Percentiles rank a stretch among this genome's conserved stretches.
phyloP scores from a whole-genome alignment of 1,139 yeast genomes.

The Suhomyces maxii region DNA sequence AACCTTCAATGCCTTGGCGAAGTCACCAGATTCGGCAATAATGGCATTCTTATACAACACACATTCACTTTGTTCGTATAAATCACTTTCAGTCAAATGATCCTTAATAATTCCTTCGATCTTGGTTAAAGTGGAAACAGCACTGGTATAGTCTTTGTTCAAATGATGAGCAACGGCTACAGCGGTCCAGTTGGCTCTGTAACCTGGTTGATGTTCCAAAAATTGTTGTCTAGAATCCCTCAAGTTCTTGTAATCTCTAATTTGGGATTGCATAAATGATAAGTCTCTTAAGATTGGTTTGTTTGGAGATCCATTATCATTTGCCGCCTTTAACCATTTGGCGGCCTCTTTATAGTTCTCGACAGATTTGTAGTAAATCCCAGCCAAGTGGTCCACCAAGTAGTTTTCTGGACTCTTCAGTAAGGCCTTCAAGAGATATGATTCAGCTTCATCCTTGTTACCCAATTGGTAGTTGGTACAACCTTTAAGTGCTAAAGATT shows the following conservation, averaged over 20 bases:
- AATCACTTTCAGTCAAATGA: conserved; percentile 64
- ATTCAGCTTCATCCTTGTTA: conserved; percentile 64
- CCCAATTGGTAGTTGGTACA: conserved; percentile 55
- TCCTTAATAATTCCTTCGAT: conserved; percentile 75
- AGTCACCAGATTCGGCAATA: conserved; percentile 64
- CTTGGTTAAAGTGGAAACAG: conserved; percentile 69
- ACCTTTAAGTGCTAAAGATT: conserved; percentile 84
- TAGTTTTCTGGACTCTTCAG: conserved; percentile 59
- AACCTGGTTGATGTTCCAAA: conserved; percentile 78
- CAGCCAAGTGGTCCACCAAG: conserved; percentile 81
- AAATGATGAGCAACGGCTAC: conserved; percentile 85
- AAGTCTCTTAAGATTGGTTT: conserved; percentile 80
- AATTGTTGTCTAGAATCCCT: conserved; percentile 64
- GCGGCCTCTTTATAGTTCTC: conserved; percentile 77
- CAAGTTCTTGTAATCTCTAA: conserved; percentile 68
- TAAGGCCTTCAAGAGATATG: conserved; percentile 61
- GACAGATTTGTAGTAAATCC: conserved; percentile 73
- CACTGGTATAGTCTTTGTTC: conserved; percentile 62
- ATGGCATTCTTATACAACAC: conserved; percentile 69
- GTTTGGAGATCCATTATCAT: conserved; percentile 78
- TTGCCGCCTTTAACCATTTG: conserved; percentile 75
- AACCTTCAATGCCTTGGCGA: conserved; percentile 60
- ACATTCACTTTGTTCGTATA: conserved; percentile 80
- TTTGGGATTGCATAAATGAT: conserved; percentile 75
- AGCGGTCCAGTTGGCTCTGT: conserved; percentile 90